Evolutionary conservation across 768 basidiomycete species (phyloP).

Genomic region (Sarcodon aspratus): DNA sequence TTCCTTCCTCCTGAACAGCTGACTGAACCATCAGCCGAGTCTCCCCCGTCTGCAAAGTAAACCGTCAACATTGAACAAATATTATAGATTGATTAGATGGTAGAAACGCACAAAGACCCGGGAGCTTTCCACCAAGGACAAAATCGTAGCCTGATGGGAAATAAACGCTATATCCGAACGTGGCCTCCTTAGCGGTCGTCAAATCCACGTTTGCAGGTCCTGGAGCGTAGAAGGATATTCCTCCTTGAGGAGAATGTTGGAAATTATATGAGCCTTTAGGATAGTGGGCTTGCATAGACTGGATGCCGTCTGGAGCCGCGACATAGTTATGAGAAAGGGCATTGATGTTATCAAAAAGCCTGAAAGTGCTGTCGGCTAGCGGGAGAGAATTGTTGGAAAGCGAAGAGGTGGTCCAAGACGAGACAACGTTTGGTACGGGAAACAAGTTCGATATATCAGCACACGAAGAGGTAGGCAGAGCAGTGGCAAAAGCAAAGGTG

Average conservation of each 20-base stretch:
- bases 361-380: constrained; percentile 32
- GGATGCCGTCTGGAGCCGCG: constrained; percentile 13
- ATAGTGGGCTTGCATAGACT: constrained; percentile 14
- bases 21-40: constrained; percentile 33
- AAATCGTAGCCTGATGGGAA: constrained; percentile 53
- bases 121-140: constrained; percentile 60
- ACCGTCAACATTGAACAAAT: neutral
- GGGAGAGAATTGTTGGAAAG: constrained; percentile 22
- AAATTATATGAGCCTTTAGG: constrained; percentile 44
- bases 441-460: too few species aligned
- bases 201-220: constrained; percentile 42
- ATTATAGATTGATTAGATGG: neutral
- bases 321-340: constrained; percentile 30
- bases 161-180: constrained; percentile 49
- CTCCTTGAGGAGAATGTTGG: constrained; percentile 34
- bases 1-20: constrained; percentile 64
- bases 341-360: constrained; percentile 25
- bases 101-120: constrained; percentile 49
- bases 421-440: too few species aligned
- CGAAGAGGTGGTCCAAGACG: constrained; percentile 33
- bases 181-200: constrained; percentile 54
- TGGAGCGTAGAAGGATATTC: constrained; percentile 65
- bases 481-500: too few species aligned
- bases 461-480: too few species aligned
- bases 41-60: constrained; percentile 38